Evolutionary conservation across 2,329 filamentous ascomycete genomes (phyloP).

Genomic region (Phialemoniopsis sp.): DNA sequence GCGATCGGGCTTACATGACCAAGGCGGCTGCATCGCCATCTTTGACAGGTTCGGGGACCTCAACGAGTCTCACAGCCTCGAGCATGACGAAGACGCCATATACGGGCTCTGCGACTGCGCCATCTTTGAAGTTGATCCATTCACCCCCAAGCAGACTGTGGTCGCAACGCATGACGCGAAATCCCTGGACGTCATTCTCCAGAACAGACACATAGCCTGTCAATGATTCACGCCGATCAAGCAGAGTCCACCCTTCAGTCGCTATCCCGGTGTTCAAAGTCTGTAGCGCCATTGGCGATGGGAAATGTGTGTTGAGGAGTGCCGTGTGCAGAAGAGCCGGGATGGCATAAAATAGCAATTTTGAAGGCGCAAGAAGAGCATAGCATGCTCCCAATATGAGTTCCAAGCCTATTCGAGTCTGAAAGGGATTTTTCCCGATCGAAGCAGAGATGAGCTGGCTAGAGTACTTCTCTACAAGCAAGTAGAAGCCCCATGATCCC

Average conservation of each 20-base stretch:
- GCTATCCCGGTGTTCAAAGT: conserved; percentile 64
- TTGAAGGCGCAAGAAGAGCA: conserved; percentile 63
- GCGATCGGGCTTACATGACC: conserved; percentile 63
- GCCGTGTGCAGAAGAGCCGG: conserved; percentile 71
- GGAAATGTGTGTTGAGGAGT: conserved; percentile 70
- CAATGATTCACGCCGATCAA: conserved; percentile 79
- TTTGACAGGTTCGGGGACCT: conserved; percentile 46
- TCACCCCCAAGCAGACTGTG: conserved; percentile 92
- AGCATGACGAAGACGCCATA: conserved; percentile 97
- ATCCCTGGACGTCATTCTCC: conserved; percentile 67
- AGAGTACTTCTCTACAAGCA: conserved; percentile 37
- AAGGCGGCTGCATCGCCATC: conserved; percentile 74
- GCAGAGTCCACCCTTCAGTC: conserved; percentile 64
- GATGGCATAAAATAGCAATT: conserved; percentile 59
- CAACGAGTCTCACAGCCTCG: conserved; percentile 80
- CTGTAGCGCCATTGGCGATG: conserved; percentile 53
- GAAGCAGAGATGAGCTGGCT: conserved; percentile 35
- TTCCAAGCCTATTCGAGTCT: conserved; percentile 71
- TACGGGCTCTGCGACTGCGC: conserved; percentile 72
- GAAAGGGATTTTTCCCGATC: conserved; percentile 58
- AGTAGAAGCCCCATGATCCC: conserved; percentile 63
- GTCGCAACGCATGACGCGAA: conserved; percentile 84
- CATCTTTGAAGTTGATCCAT: conserved; percentile 62
- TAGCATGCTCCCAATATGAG: conserved; percentile 63
- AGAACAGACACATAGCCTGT: conserved; percentile 93